Percentiles rank a stretch among this genome's conserved stretches.
Conservation (phyloP, 108 stramenopile species). For the Cyclotella cryptica region DNA sequence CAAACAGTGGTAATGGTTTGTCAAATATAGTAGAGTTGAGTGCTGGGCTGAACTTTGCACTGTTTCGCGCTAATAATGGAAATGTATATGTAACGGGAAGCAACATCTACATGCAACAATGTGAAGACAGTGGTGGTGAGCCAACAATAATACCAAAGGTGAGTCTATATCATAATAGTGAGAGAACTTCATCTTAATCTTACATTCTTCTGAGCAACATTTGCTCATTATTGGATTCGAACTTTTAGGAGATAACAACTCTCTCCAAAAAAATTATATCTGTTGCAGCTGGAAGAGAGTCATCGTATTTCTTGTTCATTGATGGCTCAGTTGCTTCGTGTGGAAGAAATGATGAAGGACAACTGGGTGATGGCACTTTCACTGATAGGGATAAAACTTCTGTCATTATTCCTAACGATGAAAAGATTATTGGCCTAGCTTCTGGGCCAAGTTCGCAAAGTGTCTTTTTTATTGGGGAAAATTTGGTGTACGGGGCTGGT, state of each 20-base stretch:
- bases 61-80: conserved; percentile 23
- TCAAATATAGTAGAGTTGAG: conserved; percentile 25
- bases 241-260: conserved; percentile 11
- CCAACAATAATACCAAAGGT: conserved; percentile 14
- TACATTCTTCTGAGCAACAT: too few species aligned
- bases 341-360: conserved; percentile 45
- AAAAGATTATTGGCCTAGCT: conserved; percentile 19
- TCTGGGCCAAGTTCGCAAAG: conserved; percentile 38
- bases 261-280: background rate
- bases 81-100: conserved; percentile 43
- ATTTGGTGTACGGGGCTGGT: conserved; percentile 20
- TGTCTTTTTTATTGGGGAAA: conserved; percentile 33
- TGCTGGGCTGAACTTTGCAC: conserved; percentile 46
- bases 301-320: conserved; percentile 39
- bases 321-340: conserved; percentile 45
- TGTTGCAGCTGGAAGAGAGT: conserved; percentile 26
- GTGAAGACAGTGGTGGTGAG: conserved; percentile 39
- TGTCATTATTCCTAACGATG: conserved; percentile 24
- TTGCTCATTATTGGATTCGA: background rate
- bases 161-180: background rate
- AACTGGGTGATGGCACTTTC: conserved; percentile 50
- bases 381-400: conserved; percentile 18
- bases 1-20: conserved; percentile 27
- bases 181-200: background rate
- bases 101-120: conserved; percentile 54